These are phyloP conservation scores for Recurvomyces mirabilis DNA, from an alignment of 495 filamentous ascomycete genomes.

Conservation along the genomic window DNA sequence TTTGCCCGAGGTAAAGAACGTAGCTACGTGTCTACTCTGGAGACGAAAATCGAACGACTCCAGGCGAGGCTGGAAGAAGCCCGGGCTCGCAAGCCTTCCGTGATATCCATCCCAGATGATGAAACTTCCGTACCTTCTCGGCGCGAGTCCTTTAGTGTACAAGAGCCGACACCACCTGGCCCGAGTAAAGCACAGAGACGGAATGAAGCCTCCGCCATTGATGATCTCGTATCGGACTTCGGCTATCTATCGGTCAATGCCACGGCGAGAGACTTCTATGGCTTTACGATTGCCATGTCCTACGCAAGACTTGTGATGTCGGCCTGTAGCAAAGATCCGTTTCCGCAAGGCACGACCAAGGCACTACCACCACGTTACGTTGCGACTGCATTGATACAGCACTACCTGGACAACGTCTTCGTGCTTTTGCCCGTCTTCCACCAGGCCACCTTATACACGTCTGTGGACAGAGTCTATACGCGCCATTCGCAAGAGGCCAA, in stretches of 20 bases:
- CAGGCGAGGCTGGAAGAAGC: conserved; percentile 59
- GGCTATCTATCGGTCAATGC: conserved; percentile 61
- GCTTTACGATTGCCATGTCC: conserved; percentile 70
- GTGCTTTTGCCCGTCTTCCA: conserved; percentile 68
- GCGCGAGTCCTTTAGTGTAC: conserved; percentile 21
- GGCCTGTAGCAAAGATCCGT: conserved; percentile 52
- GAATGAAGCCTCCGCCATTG: conserved; percentile 33
- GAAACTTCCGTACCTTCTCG: conserved; percentile 24
- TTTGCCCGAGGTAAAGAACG: conserved; percentile 89
- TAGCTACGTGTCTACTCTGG: conserved; percentile 87
- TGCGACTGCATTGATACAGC: conserved; percentile 56
- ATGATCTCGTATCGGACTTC: conserved; percentile 36
- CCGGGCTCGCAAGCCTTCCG: conserved; percentile 39
- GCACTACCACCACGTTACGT: conserved; percentile 54
- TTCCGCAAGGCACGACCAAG: conserved; percentile 46
- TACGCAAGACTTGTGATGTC: conserved; percentile 75
- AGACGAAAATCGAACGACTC: conserved; percentile 75
- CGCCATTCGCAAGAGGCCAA: conserved; percentile 48
- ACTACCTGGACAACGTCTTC: conserved; percentile 74
- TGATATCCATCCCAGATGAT: conserved; percentile 28
- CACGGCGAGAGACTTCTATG: conserved; percentile 81
- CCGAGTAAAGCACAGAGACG: conserved; percentile 23
- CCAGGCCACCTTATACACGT: conserved; percentile 60
- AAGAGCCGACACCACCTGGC: conserved; percentile 16
- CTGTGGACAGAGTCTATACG: conserved; percentile 69